Conservation (phyloP, 345 rosid genomes). For the Litchi chinensis region DNA sequence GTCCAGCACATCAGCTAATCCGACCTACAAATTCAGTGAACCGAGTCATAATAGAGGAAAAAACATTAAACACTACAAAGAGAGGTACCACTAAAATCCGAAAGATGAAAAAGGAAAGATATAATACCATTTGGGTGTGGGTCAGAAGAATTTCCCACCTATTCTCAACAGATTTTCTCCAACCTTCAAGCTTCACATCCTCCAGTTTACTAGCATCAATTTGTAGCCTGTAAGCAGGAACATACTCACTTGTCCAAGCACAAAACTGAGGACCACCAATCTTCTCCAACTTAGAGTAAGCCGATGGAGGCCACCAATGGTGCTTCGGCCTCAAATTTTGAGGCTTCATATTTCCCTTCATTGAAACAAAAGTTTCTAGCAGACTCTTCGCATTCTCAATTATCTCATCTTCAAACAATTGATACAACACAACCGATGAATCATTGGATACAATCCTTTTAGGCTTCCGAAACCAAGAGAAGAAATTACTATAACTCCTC, state of each 20-base stretch:
- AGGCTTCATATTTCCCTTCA: constrained; percentile 34
- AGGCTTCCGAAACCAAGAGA: constrained; percentile 50
- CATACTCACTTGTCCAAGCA: constrained; percentile 70
- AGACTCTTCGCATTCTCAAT: constrained; percentile 49
- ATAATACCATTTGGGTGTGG: constrained; percentile 87
- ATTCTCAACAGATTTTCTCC: constrained; percentile 59
- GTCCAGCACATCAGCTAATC: constrained; percentile 78
- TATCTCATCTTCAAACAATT: constrained; percentile 65
- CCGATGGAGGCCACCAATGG: constrained; percentile 61
- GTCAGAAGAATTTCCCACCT: constrained; percentile 84
- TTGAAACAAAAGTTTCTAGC: constrained; percentile 52
- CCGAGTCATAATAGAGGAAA: constrained; percentile 27
- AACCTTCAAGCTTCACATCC: constrained; percentile 75
- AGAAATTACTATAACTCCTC: constrained; percentile 30
- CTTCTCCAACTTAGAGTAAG: constrained; percentile 55
- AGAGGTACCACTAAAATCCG: constrained; percentile 6
- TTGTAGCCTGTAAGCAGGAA: constrained; percentile 71
- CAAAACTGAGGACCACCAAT: constrained; percentile 76
- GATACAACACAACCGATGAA: constrained; percentile 55
- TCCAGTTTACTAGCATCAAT: constrained; percentile 50
- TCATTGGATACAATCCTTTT: constrained; percentile 59
- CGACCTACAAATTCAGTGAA: constrained; percentile 53
- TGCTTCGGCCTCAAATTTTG: constrained; percentile 33
- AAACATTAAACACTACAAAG: background rate
- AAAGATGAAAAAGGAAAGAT: constrained; percentile 25